A percentile compares a stretch with the other conserved stretches of the same genome.
These are phyloP conservation scores for Cladobotryum mycophilum DNA, from an alignment of 2,329 filamentous ascomycete species.

Conservation along the genomic window DNA sequence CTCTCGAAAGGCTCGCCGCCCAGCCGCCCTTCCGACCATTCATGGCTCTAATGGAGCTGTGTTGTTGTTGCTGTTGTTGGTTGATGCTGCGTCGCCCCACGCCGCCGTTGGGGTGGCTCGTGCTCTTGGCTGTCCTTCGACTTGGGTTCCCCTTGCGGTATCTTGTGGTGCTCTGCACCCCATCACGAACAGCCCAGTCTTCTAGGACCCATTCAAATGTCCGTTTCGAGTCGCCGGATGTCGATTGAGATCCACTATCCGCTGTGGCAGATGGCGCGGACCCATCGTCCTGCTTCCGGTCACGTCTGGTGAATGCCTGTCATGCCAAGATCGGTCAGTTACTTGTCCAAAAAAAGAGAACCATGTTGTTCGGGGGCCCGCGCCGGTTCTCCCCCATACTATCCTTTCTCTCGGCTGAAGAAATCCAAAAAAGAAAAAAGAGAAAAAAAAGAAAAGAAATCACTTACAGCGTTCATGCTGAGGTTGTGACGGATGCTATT, in stretches of 20 bases:
- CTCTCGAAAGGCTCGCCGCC: conserved; percentile 22
- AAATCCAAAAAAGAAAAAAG: background rate
- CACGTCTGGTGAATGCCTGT: conserved; percentile 39
- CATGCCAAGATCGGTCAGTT: background rate
- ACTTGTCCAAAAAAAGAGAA: background rate
- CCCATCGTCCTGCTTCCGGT: conserved; percentile 11
- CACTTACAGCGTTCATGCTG: conserved; percentile 85
- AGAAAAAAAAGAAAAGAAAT: too few species aligned
- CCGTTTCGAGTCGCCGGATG: conserved; percentile 47
- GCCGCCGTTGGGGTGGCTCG: conserved; percentile 7
- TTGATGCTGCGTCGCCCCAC: conserved; percentile 10
- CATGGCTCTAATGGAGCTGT: conserved; percentile 24
- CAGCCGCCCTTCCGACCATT: conserved; percentile 30
- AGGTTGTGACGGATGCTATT: conserved; percentile 95
- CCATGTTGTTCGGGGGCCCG: too few species aligned
- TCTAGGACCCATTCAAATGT: conserved; percentile 72
- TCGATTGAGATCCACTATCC: conserved; percentile 6
- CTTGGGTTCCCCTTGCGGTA: conserved; percentile 52
- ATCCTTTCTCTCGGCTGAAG: background rate
- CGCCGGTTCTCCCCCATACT: too few species aligned
- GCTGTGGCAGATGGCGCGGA: conserved; percentile 13
- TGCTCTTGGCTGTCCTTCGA: conserved; percentile 16
- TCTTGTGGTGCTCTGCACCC: conserved; percentile 80
- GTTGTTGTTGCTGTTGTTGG: conserved; percentile 20
- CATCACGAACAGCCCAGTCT: conserved; percentile 59